These are phyloP conservation scores for Vigna hirtella DNA, from an alignment of 306 rosid species.

Conservation along the genomic window DNA sequence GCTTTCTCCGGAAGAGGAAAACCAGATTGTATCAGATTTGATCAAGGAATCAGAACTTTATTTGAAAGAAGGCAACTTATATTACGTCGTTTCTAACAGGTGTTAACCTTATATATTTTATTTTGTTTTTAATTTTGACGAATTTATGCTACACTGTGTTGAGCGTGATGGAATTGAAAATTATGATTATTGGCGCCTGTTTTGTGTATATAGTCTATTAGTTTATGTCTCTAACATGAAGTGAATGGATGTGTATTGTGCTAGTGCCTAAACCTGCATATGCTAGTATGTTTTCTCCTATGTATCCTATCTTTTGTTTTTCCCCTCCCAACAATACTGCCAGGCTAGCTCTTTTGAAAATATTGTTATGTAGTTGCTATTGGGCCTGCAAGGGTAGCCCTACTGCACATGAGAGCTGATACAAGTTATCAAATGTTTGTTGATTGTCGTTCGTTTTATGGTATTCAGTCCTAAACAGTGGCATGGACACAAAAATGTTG, in stretches of 20 bases:
- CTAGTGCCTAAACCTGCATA: conserved; percentile 15
- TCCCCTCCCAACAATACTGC: neutral
- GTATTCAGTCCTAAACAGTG: neutral
- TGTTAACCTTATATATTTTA: conserved; percentile 20
- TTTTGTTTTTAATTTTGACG: conserved; percentile 4
- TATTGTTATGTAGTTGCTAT: neutral
- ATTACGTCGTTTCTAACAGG: conserved; percentile 83
- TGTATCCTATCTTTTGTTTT: neutral
- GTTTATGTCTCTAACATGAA: conserved; percentile 23
- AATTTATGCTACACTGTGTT: conserved; percentile 7
- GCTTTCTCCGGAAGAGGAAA: conserved; percentile 81
- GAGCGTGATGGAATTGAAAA: conserved; percentile 9
- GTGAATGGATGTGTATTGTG: conserved; percentile 32
- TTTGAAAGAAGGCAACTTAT: conserved; percentile 83
- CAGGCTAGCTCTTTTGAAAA: conserved; percentile 7
- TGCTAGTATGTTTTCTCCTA: conserved; percentile 23
- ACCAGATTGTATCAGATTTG: conserved; percentile 73
- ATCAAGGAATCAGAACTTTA: conserved; percentile 69
- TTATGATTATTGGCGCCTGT: conserved; percentile 12
- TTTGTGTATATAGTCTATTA: neutral
- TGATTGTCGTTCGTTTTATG: neutral
- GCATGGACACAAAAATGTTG: neutral
- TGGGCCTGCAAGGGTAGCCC: neutral
- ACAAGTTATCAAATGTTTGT: conserved; percentile 1
- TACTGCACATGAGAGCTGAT: conserved; percentile 16